phyloP scores from a whole-genome alignment of 441 rosid species.

The Pelargonium citronellum region DNA sequence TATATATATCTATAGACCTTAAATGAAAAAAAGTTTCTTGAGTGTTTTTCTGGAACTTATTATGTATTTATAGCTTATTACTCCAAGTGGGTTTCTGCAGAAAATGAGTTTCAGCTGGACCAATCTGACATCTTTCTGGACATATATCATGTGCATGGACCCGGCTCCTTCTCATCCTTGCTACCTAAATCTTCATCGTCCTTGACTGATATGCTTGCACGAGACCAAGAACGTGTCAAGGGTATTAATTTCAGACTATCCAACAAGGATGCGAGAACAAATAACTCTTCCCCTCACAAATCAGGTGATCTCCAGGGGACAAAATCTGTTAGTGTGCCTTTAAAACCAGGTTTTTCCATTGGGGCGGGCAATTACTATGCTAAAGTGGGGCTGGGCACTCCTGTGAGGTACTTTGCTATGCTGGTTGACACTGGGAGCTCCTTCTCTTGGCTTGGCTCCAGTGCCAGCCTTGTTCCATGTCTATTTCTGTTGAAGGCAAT shows the following conservation, averaged over 20 bases:
- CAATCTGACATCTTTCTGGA: conserved; percentile 11
- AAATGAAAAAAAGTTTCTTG: neutral
- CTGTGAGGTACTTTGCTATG: conserved; percentile 4
- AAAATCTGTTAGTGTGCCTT: neutral
- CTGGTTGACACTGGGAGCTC: conserved; percentile 10
- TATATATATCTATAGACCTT: neutral
- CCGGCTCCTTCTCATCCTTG: neutral
- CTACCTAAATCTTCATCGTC: conserved; percentile 1
- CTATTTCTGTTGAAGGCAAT: no score
- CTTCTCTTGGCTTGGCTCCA: conserved; percentile 13
- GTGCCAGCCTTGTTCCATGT: conserved; percentile 27
- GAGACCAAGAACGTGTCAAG: conserved; percentile 19
- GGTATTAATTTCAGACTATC: conserved; percentile 11
- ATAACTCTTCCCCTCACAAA: neutral
- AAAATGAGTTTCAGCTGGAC: conserved; percentile 4
- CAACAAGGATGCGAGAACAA: no score
- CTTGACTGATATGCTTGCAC: conserved; percentile 14
- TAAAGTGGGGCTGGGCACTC: conserved; percentile 7
- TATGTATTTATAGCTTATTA: neutral
- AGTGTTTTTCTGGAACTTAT: neutral
- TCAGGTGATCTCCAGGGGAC: neutral
- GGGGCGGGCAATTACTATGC: conserved; percentile 12
- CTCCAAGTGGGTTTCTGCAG: conserved; percentile 15
- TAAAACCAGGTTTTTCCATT: conserved; percentile 1
- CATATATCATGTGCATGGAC: conserved; percentile 18